A percentile compares a stretch with the other conserved stretches of the same genome.
Conservation (phyloP, 2,329 filamentous ascomycete species). For the Arthroderma uncinatum region DNA sequence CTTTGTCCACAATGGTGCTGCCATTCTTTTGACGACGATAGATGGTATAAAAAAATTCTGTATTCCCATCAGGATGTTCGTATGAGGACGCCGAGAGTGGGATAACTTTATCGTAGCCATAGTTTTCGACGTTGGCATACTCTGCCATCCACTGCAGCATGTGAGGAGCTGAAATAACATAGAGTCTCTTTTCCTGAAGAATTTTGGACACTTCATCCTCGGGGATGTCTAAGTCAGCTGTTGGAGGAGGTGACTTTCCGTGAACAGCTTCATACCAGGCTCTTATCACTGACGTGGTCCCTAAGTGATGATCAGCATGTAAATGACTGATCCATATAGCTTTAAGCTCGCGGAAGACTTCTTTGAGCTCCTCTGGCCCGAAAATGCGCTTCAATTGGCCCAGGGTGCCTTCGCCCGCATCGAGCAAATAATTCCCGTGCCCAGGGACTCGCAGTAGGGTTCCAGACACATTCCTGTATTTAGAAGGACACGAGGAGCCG, state of each 20-base stretch:
- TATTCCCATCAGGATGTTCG: constrained; percentile 20
- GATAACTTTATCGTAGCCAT: constrained; percentile 51
- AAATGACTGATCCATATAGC: constrained; percentile 89
- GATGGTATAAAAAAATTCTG: constrained; percentile 6
- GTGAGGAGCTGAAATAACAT: constrained; percentile 56
- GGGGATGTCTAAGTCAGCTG: constrained; percentile 31
- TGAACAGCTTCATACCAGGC: constrained; percentile 61
- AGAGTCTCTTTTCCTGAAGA: constrained; percentile 39
- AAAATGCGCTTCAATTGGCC: constrained; percentile 74
- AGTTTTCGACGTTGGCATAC: constrained; percentile 66
- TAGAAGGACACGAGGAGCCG: constrained; percentile 78
- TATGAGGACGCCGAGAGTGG: constrained; percentile 36
- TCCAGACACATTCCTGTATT: constrained; percentile 88
- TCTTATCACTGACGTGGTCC: constrained; percentile 66
- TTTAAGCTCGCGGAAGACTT: constrained; percentile 67
- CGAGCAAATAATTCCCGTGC: constrained; percentile 77
- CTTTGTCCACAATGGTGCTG: not conserved
- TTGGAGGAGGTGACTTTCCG: constrained; percentile 23
- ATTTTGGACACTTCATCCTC: constrained; percentile 28
- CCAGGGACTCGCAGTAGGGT: constrained; percentile 76
- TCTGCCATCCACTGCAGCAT: constrained; percentile 72
- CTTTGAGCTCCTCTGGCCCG: constrained; percentile 49
- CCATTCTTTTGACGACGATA: constrained; percentile 10
- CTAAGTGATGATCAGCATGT: constrained; percentile 93
- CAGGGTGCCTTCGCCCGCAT: constrained; percentile 84